Conservation (phyloP, 805 yeast genomes). For the Metschnikowia chrysomelidarum region DNA sequence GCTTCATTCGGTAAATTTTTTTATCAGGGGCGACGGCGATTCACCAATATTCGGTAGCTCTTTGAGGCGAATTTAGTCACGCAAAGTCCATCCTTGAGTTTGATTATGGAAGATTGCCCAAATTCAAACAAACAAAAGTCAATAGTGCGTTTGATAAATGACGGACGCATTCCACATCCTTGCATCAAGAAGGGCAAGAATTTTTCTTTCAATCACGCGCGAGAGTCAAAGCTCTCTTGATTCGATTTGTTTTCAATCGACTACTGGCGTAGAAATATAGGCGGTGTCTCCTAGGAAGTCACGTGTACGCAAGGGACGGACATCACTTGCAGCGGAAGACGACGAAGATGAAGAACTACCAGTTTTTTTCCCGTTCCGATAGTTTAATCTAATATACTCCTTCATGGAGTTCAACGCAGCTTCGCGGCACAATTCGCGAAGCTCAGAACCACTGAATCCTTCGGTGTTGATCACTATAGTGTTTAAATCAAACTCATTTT, state of each 20-base stretch:
- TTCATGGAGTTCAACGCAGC: constrained; percentile 90
- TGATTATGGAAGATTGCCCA: no score
- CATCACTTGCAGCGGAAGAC: constrained; percentile 40
- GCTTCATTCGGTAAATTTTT: no score
- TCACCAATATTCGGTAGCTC: no score
- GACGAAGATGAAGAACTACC: constrained; percentile 27
- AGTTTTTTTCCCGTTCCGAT: constrained; percentile 31
- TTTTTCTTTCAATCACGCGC: no score
- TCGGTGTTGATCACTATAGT: constrained; percentile 60
- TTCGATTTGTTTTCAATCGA: constrained; percentile 16
- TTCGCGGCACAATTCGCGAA: constrained; percentile 87
- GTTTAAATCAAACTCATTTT: constrained; percentile 53
- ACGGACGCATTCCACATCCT: no score
- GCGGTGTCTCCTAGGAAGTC: constrained; percentile 53
- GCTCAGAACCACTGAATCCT: constrained; percentile 83
- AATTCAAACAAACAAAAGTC: no score
- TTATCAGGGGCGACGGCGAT: no score
- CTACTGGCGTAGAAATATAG: constrained; percentile 13
- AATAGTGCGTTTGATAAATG: no score
- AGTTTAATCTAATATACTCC: constrained; percentile 71
- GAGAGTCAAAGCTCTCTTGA: no score
- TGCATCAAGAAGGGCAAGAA: no score
- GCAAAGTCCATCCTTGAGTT: no score
- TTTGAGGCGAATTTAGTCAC: no score
- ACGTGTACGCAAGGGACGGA: constrained; percentile 61